Evolutionary conservation across 2,329 filamentous ascomycete genomes (phyloP).

Genomic region (Mariannaea sp.): DNA sequence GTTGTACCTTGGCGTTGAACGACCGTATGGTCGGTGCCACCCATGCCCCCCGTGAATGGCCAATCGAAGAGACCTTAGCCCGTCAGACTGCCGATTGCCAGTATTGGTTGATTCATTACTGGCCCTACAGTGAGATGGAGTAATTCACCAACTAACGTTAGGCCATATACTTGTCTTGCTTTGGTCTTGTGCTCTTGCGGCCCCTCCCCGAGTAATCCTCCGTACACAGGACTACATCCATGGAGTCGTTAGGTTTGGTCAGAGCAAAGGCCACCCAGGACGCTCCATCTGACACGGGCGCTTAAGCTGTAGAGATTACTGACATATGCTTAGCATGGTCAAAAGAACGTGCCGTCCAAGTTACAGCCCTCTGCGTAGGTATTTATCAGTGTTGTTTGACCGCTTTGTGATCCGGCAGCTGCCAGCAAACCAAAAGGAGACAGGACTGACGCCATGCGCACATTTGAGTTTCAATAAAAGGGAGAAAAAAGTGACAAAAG

Average conservation of each 20-base stretch:
- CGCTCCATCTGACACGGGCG: too few species aligned
- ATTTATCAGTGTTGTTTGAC: not conserved
- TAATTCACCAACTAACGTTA: too few species aligned
- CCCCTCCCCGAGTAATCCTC: not conserved
- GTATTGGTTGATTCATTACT: slow-evolving; percentile 17
- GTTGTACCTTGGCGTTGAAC: slow-evolving; percentile 29
- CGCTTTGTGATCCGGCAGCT: slow-evolving; percentile 9
- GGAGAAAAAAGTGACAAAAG: slow-evolving; percentile 12
- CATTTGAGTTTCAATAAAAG: slow-evolving; percentile 16
- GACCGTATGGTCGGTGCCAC: slow-evolving; percentile 37
- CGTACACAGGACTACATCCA: too few species aligned
- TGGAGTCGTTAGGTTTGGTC: too few species aligned
- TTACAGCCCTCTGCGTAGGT: not conserved
- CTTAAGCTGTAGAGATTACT: too few species aligned
- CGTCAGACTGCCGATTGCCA: slow-evolving; percentile 33
- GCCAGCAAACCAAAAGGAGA: slow-evolving; percentile 15
- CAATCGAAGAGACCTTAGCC: slow-evolving; percentile 27
- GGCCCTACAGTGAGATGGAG: slow-evolving; percentile 15
- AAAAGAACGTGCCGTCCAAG: not conserved
- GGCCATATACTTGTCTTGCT: not conserved
- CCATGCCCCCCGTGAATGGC: slow-evolving; percentile 30
- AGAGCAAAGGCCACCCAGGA: too few species aligned
- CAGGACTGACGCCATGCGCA: slow-evolving; percentile 17
- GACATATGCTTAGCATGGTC: not conserved
- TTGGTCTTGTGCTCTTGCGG: not conserved